A percentile compares a stretch with the other conserved stretches of the same genome.
Evolutionary conservation across 306 rosid genomes (phyloP).

Genomic region (Cucumis hystrix): DNA sequence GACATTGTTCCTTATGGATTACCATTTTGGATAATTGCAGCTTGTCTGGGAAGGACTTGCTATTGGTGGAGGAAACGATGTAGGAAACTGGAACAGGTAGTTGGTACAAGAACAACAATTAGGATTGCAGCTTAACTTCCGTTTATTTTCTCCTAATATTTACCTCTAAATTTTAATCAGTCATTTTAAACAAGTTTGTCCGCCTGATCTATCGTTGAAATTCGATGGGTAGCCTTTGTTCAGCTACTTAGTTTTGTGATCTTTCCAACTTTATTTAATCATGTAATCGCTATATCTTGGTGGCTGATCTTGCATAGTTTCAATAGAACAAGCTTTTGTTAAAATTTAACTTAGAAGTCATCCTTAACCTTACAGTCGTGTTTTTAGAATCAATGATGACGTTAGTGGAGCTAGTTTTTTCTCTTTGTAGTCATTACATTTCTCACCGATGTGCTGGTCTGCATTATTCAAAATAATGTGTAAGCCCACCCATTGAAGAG

Average conservation of each 20-base stretch:
- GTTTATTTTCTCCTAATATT: neutral
- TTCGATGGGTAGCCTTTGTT: neutral
- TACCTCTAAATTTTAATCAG: neutral
- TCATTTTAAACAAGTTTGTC: neutral
- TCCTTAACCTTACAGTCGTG: neutral
- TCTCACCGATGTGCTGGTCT: neutral
- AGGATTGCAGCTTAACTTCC: neutral
- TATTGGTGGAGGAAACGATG: constrained; percentile 70
- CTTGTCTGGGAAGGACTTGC: constrained; percentile 93
- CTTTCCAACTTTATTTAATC: neutral
- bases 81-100: constrained; percentile 86
- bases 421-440: neutral
- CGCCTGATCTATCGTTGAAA: neutral
- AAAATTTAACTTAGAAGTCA: neutral
- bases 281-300: neutral
- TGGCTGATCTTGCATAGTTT: neutral
- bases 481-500: neutral
- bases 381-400: neutral
- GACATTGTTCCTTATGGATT: neutral
- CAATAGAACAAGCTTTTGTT: neutral
- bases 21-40: constrained; percentile 31
- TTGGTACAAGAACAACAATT: neutral
- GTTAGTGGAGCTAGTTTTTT: neutral
- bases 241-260: neutral
- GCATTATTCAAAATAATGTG: neutral